Base-by-base conservation (phyloP, 2,329 filamentous ascomycete species). In the Talaromyces sp. region DNA sequence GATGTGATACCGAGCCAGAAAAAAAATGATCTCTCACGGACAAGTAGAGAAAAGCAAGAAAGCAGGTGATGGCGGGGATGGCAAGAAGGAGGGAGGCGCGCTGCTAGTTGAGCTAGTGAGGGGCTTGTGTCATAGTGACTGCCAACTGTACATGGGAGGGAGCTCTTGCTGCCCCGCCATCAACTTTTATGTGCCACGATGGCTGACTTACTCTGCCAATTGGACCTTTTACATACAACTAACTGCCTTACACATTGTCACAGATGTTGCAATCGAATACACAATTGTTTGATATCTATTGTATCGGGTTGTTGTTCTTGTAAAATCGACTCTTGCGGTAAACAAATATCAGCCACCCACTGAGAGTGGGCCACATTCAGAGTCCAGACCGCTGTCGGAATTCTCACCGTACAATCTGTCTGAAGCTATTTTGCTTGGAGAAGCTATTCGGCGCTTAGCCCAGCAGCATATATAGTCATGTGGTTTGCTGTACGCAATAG, bases 121-220 rank as follows among this genome's bases (percentile, higher is more conserved):
- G 56, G 56, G 56, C 39, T 59, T 59, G 56, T 59, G 56, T 59
- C 56, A 59, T 59, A 7, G 56, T 59, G 56, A 59, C 37, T 27
- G 56, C 54, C 54, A 57, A 41, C 54, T n/a, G 49, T 11, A 31
- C 27, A 6, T 5, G 33, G 49, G 15, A 33, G 22, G 37, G 56
- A 41, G 56, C 56, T 59, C 22, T 22, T 59, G 43, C 39, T 59
- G 56, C 56, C 39, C 39, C 39, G 35, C 56, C 52, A 25, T 31
- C 27, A 31, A 31, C 27, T 31, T 31, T 31, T 7, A 31, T 52
- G 19, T 11, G 52, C 52, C 50, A 56, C 50, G 50, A 37, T 56
- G 50, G 9, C 19, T 35, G 31, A 6, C 8, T 15, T 52, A n/a
- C 8, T 52, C 7, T 33, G 27, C 49, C 49, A 31, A 33, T 52